These are phyloP conservation scores for Rugosomyces carneus DNA, from an alignment of 1,284 basidiomycete genomes.

Conservation along the genomic window DNA sequence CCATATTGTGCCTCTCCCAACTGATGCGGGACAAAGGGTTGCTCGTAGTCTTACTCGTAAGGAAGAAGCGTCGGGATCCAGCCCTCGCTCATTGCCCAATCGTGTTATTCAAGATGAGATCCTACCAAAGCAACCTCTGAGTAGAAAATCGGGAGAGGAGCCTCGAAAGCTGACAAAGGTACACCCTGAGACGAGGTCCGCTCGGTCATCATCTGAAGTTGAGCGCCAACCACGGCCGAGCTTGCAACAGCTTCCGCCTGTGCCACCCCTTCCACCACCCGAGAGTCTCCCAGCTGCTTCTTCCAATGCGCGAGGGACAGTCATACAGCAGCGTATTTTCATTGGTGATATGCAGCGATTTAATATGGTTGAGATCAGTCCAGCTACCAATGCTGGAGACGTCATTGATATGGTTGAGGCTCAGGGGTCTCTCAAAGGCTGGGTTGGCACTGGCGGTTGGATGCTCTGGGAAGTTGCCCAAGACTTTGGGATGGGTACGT, in stretches of 20 bases:
- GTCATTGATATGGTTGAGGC: conserved; percentile 56
- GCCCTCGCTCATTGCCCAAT: conserved; percentile 9
- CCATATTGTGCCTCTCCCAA: conserved; percentile 24
- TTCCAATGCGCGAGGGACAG: conserved; percentile 18
- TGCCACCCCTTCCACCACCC: conserved; percentile 31
- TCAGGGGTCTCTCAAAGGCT: conserved; percentile 53
- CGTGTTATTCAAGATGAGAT: conserved; percentile 12
- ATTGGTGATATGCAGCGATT: conserved; percentile 70
- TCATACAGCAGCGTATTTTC: conserved; percentile 63
- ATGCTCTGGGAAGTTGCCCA: conserved; percentile 77
- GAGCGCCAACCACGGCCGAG: conserved; percentile 20
- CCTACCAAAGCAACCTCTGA: conserved; percentile 2
- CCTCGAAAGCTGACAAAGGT: conserved; percentile 17
- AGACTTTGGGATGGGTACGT: conserved; percentile 80
- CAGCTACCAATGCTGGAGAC: conserved; percentile 58
- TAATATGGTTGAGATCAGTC: conserved; percentile 59
- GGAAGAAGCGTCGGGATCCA: conserved; percentile 11
- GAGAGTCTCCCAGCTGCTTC: conserved; percentile 21
- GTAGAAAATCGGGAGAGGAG: conserved; percentile 19
- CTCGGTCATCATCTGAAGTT: conserved; percentile 23
- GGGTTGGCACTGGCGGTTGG: conserved; percentile 58
- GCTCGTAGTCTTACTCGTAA: conserved; percentile 23
- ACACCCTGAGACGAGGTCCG: conserved; percentile 17
- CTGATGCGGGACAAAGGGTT: conserved; percentile 24
- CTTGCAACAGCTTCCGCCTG: conserved; percentile 20